Evolutionary conservation across 2,329 filamentous ascomycete species (phyloP), one percentile per base, ranked within the genome.

Genomic region (Diatrype stigma): DNA sequence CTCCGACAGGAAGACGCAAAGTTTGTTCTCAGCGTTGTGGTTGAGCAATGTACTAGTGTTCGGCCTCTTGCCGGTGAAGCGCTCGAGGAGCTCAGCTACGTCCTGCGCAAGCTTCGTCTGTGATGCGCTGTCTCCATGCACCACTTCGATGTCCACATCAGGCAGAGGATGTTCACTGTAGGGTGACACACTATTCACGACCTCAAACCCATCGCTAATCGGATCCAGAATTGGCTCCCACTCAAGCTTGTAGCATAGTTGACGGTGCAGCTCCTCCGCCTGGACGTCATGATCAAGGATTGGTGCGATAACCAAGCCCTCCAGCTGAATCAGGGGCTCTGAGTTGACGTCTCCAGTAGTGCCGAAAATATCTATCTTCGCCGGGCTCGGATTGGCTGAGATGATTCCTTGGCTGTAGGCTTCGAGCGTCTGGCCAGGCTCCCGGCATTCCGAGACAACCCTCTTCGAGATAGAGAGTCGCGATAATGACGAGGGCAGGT

Each of bases 221-320:
- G 63, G 59, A 30, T 68, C 62, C 1, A 68, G 59, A n/a, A 73
- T 53, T 3, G 65, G 69, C 44, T 75, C 73, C 73, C 74, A 77
- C n/a, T 73, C 65, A 14, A 74, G 49, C 58, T 73, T 76, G 62
- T 73, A 77, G 60, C 74, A 77, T 1, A 77, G 65, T 55, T 75
- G 69, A 2, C 71, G 65, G n/a, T 70, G 60, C 1, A 49, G 55
- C 16, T 67, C 65, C 16, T 68, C 65, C 2, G 59, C 53, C 34
- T 58, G 57, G 2, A 57, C 53, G 3, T 65, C 65, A 2, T 63
- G 66, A 23, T 71, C 70, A 35, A 71, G 61, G n/a, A 75, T 70
- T 3, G 73, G 73, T 1, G 70, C 67, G 45, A 76, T 65, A 2
- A 59, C 62, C 28, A 73, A 59, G 10, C 64, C 69, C n/a, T 71